Evolutionary conservation across 2,329 filamentous ascomycete genomes (phyloP), one percentile per base, ranked within the genome.

Genomic region (Fusarium liriodendri): DNA sequence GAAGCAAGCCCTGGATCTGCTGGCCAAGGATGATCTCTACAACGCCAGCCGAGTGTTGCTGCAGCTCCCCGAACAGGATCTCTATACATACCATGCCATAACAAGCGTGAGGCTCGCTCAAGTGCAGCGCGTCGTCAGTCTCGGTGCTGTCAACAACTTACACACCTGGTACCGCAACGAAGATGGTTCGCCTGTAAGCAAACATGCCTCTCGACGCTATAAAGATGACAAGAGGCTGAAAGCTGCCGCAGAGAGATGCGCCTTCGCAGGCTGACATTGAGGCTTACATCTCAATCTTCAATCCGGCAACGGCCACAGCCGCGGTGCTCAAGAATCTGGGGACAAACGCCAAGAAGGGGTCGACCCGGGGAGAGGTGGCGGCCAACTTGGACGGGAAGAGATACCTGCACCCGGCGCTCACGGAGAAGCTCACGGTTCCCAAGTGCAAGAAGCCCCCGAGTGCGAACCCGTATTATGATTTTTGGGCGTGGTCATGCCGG

Each of bases 271-370:
- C 86, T 63, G 93, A 95, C 76, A 87, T 92, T 66, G 85, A 88
- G 50, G 89, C 92, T 20, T 95, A 95, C 84, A 87, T 89, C 40
- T 84, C 88, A 57, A 86, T 95, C 77, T 95, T 94, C 84, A 85
- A 84, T 35, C 87, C 92, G 2, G 83, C 86, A 1, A 90, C 90
- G 5, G 85, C 86, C 14, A 92, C 91, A 3, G 77, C 86, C 6
- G 90, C 91, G 66, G 88, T 92, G 13, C 85, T 95, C 16, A 92
- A 86, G 70, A 88, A 87, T 58, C 88, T 94, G 76, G 82, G 82
- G 57, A 86, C 91, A 70, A 94, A 94, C 79, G 92, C 93, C 42
- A 87, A 87, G 69, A 88, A 92, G 80, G 84, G 81, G 42, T 93
- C 92, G 2, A 84, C 93, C 20, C 89, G 92, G 59, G 82, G 85